Evolutionary conservation across 2,329 filamentous ascomycete genomes (phyloP).

Genomic region (Diaporthe capsici): DNA sequence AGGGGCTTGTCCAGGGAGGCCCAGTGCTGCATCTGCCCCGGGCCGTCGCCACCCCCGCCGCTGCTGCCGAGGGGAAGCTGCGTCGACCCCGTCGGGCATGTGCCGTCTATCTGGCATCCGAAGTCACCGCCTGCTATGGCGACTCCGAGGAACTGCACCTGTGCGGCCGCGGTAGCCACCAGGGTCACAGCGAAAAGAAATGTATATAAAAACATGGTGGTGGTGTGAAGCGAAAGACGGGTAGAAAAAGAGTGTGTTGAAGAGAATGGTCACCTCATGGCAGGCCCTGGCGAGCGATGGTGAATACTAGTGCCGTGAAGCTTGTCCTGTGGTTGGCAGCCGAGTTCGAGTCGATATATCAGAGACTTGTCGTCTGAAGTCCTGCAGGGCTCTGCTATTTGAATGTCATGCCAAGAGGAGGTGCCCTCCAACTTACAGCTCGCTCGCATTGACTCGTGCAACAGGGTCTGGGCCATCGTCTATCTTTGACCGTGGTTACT

Average conservation of each 20-base stretch:
- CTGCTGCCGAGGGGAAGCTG: constrained; percentile 26
- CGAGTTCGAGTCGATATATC: constrained; percentile 10
- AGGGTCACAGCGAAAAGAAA: background rate
- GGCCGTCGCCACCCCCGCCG: constrained; percentile 44
- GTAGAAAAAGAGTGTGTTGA: constrained; percentile 1
- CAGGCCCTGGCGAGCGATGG: constrained; percentile 4
- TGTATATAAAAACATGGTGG: background rate
- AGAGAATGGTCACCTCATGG: constrained; percentile 13
- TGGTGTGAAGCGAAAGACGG: constrained; percentile 8
- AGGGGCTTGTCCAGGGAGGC: constrained; percentile 63
- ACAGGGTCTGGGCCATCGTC: constrained; percentile 4
- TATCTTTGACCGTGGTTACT: constrained; percentile 23
- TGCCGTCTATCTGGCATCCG: constrained; percentile 58
- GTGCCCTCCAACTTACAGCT: background rate
- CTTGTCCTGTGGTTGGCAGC: background rate
- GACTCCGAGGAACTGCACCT: constrained; percentile 47
- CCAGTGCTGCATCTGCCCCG: constrained; percentile 70
- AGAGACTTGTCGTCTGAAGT: constrained; percentile 24
- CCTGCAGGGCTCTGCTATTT: constrained; percentile 13
- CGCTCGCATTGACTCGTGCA: constrained; percentile 20
- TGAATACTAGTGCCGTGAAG: background rate
- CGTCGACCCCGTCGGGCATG: constrained; percentile 51
- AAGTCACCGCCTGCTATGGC: constrained; percentile 65
- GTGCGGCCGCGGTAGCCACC: constrained; percentile 27
- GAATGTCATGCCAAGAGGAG: background rate